phyloP scores from a whole-genome alignment of 1,139 yeast species.

The Hyphopichia fennica region DNA sequence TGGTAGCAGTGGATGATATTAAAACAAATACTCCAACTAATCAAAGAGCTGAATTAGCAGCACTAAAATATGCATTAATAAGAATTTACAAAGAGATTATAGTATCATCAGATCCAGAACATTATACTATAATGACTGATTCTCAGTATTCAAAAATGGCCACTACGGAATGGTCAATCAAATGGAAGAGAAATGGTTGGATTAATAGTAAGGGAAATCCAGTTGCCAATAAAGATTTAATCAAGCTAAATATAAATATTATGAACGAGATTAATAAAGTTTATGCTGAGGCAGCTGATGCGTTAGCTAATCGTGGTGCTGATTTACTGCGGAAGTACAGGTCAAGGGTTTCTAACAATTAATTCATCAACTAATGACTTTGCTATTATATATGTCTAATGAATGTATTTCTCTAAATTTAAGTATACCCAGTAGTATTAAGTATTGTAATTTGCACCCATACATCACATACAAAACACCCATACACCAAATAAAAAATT shows the following conservation, averaged over 20 bases:
- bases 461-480: background rate
- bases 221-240: slow-evolving; percentile 54
- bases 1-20: slow-evolving; percentile 26
- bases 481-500: background rate
- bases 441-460: background rate
- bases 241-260: slow-evolving; percentile 28
- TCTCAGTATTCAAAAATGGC: slow-evolving; percentile 55
- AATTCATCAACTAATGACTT: too few relatives aligned
- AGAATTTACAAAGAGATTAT: too few relatives aligned
- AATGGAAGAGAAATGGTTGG: slow-evolving; percentile 60
- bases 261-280: slow-evolving; percentile 43
- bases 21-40: slow-evolving; percentile 54
- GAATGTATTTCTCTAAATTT: too few relatives aligned
- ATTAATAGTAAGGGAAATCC: slow-evolving; percentile 37
- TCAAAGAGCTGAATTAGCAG: slow-evolving; percentile 77
- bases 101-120: background rate
- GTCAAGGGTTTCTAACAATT: too few relatives aligned
- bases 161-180: slow-evolving; percentile 48
- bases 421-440: too few relatives aligned
- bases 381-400: too few relatives aligned
- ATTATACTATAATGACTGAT: slow-evolving; percentile 49
- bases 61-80: slow-evolving; percentile 59
- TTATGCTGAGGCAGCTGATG: slow-evolving; percentile 77
- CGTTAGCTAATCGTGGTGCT: slow-evolving; percentile 69
- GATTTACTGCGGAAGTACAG: slow-evolving; percentile 20